phyloP scores from a whole-genome alignment of 2,329 filamentous ascomycete genomes.

The Teratosphaeria gauchensis region DNA sequence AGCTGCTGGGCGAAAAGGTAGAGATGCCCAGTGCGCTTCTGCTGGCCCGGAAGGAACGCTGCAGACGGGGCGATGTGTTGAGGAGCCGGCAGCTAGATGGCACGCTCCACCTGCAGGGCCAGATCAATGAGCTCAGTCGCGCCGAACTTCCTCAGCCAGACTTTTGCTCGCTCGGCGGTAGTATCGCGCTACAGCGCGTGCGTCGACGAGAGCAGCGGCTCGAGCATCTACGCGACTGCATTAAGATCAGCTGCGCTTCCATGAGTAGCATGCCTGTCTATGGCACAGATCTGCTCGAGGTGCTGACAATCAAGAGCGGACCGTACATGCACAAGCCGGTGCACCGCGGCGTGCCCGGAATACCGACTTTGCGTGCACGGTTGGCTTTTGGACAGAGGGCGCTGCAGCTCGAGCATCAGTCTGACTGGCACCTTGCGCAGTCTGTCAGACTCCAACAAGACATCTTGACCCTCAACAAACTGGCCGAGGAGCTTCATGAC shows the following conservation, averaged over 20 bases:
- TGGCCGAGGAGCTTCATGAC: conserved; percentile 62
- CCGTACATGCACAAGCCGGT: conserved; percentile 8
- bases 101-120: conserved; percentile 1
- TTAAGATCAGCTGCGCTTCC: conserved; percentile 15
- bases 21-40: conserved; percentile 10
- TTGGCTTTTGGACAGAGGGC: conserved; percentile 13
- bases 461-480: conserved; percentile 58
- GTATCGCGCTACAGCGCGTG: conserved; percentile 17
- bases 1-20: conserved; percentile 27
- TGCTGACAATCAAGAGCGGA: conserved; percentile 15
- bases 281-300: conserved; percentile 21
- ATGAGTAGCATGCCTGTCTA: conserved; percentile 16
- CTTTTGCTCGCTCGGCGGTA: conserved; percentile 15
- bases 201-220: conserved; percentile 15
- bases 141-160: conserved; percentile 6
- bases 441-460: conserved; percentile 17
- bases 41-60: conserved; percentile 12
- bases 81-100: conserved; percentile 16
- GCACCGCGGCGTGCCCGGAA: not conserved
- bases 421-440: conserved; percentile 15
- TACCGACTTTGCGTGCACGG: conserved; percentile 9
- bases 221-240: conserved; percentile 19
- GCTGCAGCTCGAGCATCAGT: conserved; percentile 16
- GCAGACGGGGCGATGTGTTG: conserved; percentile 8
- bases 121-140: not conserved